Conservation (phyloP, 257 asterid species). For the Salvia hispanica region DNA sequence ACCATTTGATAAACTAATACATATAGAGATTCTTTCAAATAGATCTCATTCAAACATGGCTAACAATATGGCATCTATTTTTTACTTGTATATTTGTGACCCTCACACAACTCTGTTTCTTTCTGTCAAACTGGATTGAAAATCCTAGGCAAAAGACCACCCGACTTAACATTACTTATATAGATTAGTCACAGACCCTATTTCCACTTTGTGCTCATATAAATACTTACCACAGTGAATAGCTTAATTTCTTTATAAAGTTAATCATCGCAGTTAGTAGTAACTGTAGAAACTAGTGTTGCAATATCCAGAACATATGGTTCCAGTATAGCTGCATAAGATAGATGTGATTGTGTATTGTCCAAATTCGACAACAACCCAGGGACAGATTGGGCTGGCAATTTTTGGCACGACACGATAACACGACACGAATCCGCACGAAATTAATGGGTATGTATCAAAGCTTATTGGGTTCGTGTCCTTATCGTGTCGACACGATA, state of each 20-base stretch:
- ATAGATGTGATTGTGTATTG: background rate
- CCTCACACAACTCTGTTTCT: too few relatives aligned
- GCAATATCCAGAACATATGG: constrained; percentile 18
- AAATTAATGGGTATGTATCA: too few relatives aligned
- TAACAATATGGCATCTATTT: constrained; percentile 9
- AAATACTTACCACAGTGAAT: constrained; percentile 1
- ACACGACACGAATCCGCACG: too few relatives aligned
- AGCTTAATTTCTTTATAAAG: background rate
- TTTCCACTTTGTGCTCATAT: background rate
- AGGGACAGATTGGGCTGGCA: constrained; percentile 24
- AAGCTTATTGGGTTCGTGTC: too few relatives aligned
- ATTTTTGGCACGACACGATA: too few relatives aligned
- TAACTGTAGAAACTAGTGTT: constrained; percentile 1
- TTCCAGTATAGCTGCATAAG: constrained; percentile 9
- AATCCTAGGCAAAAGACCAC: constrained; percentile 9
- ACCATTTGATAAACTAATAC: constrained; percentile 13
- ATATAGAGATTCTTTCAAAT: constrained; percentile 16
- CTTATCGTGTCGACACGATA: too few relatives aligned
- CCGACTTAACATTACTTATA: constrained; percentile 9
- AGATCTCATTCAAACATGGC: background rate
- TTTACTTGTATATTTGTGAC: constrained; percentile 23
- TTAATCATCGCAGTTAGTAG: constrained; percentile 15
- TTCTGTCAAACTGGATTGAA: too few relatives aligned
- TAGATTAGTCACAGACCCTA: constrained; percentile 1
- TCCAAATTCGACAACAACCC: constrained; percentile 8